phyloP scores from a whole-genome alignment of 768 basidiomycete genomes.

The Leccinellum luteum region DNA sequence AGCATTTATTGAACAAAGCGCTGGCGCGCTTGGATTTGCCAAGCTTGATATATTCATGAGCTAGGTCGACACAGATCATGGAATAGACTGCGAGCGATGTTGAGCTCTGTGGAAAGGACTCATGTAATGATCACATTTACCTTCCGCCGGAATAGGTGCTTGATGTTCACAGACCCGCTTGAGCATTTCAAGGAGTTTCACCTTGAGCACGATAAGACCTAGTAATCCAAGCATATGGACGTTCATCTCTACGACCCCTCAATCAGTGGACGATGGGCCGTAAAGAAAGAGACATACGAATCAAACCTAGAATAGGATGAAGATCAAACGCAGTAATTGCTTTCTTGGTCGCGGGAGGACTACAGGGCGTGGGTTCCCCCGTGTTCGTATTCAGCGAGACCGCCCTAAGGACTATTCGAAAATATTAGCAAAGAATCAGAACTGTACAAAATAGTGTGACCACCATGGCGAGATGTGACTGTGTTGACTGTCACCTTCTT shows the following conservation, averaged over 20 bases:
- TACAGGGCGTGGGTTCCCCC: slow-evolving; percentile 1
- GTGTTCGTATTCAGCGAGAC: slow-evolving; percentile 24
- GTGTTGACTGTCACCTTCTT: slow-evolving; percentile 26
- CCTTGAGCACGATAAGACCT: slow-evolving; percentile 60
- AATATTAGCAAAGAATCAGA: not conserved
- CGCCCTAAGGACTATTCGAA: slow-evolving; percentile 5
- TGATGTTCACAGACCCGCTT: slow-evolving; percentile 58
- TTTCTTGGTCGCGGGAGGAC: slow-evolving; percentile 1
- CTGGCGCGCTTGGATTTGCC: slow-evolving; percentile 72
- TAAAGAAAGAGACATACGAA: slow-evolving; percentile 43
- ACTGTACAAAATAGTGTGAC: not conserved
- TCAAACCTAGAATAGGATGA: slow-evolving; percentile 40
- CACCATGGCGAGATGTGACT: slow-evolving; percentile 45
- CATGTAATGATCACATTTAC: slow-evolving; percentile 33
- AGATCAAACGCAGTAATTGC: slow-evolving; percentile 21
- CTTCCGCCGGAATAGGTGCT: slow-evolving; percentile 40
- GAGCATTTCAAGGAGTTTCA: slow-evolving; percentile 64
- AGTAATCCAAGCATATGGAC: slow-evolving; percentile 67
- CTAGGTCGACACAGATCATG: slow-evolving; percentile 64
- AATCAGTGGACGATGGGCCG: not conserved
- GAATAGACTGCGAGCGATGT: slow-evolving; percentile 49
- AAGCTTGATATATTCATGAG: slow-evolving; percentile 73
- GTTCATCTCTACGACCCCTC: slow-evolving; percentile 43
- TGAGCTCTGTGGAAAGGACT: not conserved
- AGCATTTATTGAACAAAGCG: slow-evolving; percentile 58